Evolutionary conservation across 352 stramenopile genomes (phyloP), one percentile per base, ranked within the genome.

Genomic region (Globisporangium irregulare): DNA sequence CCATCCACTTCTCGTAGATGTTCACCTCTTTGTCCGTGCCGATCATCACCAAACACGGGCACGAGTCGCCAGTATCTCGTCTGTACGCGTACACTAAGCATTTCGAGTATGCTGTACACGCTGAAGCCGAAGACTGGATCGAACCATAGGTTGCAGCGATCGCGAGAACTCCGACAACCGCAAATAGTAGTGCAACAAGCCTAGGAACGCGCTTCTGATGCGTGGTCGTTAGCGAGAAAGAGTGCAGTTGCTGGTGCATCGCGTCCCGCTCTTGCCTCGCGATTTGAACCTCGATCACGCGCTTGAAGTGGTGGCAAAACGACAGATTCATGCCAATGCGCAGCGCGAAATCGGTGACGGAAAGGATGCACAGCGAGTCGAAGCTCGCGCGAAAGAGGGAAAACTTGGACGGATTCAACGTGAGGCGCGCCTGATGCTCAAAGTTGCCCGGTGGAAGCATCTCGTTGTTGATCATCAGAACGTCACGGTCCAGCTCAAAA

Each of bases 1-100:
- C n/a, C 1, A 66, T 71, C 75, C 75, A 80, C n/a, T 82, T 73
- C 14, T 73, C 64, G 29, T 75, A 84, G 7, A 69, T 77, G 25
- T 64, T 74, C 15, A 75, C 70, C 1, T 66, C 62, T 8, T 27
- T 59, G 22, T 79, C 36, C 3, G 58, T 71, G 58, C 79, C 75
- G 14, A 82, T 71, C 0, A 82, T 34, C 6, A 72, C 69, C 51
- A 69, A 41, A 51, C 75, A 84, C 1, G 77, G 77, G 62, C 77
- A 81, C 20, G 51, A 25, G 1, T 57, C 32, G 5, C 53, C 56
- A 0, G 54, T 24, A 3, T 32, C 15, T 2, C 5, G 72, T 15
- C 65, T 65, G 20, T 80, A 73, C 1, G 69, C 71, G 32, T 67
- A 73, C 1, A 65, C 62, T 12, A 82, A 64, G 29, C 76, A 82